A percentile compares a stretch with the other conserved stretches of the same genome.
Conservation (phyloP, 495 filamentous ascomycete species). For the Penicillium turbatum region DNA sequence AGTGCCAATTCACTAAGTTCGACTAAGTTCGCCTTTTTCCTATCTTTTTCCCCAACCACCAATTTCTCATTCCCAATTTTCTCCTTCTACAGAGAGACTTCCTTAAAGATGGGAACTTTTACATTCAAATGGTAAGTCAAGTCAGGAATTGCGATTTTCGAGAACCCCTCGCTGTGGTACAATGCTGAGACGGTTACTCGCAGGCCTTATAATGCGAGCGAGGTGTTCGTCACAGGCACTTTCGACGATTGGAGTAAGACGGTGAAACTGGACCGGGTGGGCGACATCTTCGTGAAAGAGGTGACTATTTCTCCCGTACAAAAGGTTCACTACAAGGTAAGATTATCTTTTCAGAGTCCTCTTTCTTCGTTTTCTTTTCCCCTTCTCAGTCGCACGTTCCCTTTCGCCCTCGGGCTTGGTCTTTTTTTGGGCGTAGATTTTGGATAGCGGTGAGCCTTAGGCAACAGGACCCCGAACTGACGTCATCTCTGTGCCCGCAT, state of each 20-base stretch:
- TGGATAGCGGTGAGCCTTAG: conserved; percentile 21
- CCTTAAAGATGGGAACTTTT: conserved; percentile 36
- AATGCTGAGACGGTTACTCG: conserved; percentile 32
- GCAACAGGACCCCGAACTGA: conserved; percentile 21
- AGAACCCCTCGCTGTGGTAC: conserved; percentile 12
- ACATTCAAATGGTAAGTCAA: conserved; percentile 43
- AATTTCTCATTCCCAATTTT: neutral
- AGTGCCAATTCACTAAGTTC: neutral
- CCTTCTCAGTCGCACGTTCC: neutral
- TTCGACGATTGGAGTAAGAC: conserved; percentile 93
- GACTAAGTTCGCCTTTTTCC: conserved; percentile 2
- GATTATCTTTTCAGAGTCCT: neutral
- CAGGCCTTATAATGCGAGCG: conserved; percentile 71
- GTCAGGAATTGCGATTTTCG: conserved; percentile 1
- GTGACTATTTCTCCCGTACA: conserved; percentile 62
- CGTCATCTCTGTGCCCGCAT: conserved; percentile 23
- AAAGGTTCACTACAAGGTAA: conserved; percentile 84
- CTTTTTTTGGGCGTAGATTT: conserved; percentile 2
- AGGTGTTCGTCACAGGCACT: conserved; percentile 92
- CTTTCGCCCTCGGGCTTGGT: neutral
- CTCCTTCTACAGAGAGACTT: neutral
- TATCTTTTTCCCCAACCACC: neutral
- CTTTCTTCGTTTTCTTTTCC: conserved; percentile 8
- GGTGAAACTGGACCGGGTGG: conserved; percentile 70
- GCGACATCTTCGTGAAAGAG: conserved; percentile 67